A percentile compares a stretch with the other conserved stretches of the same genome.
Conservation (phyloP, 345 rosid species). For the Corchorus capsularis region DNA sequence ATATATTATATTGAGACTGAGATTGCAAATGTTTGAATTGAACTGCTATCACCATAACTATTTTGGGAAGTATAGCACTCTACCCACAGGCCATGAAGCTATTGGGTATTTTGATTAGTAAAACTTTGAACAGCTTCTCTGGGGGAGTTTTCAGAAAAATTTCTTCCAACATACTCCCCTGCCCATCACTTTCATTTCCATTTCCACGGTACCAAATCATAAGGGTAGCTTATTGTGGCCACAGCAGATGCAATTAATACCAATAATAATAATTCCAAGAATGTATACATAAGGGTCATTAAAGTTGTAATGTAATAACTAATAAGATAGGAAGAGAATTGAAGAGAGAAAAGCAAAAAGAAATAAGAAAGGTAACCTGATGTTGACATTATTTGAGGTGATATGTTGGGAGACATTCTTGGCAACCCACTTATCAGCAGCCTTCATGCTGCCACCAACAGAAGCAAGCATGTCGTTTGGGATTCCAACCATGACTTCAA, state of each 20-base stretch:
- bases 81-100: no score
- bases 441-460: constrained; percentile 64
- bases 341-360: background rate
- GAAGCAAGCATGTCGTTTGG: constrained; percentile 88
- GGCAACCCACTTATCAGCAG: constrained; percentile 94
- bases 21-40: no score
- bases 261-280: no score
- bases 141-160: background rate
- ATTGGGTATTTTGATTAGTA: background rate
- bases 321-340: background rate
- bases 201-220: background rate
- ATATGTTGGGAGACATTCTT: constrained; percentile 77
- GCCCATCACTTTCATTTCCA: background rate
- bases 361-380: constrained; percentile 51
- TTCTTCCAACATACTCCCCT: background rate
- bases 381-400: constrained; percentile 55
- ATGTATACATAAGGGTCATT: no score
- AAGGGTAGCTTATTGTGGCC: background rate
- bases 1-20: no score
- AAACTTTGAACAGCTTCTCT: background rate
- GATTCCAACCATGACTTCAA: constrained; percentile 98
- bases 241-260: background rate
- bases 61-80: no score
- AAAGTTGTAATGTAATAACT: no score
- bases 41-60: no score